A percentile compares a stretch with the other conserved stretches of the same genome.
Evolutionary conservation across 2,329 filamentous ascomycete species (phyloP).

Genomic region (Exophiala sp.): DNA sequence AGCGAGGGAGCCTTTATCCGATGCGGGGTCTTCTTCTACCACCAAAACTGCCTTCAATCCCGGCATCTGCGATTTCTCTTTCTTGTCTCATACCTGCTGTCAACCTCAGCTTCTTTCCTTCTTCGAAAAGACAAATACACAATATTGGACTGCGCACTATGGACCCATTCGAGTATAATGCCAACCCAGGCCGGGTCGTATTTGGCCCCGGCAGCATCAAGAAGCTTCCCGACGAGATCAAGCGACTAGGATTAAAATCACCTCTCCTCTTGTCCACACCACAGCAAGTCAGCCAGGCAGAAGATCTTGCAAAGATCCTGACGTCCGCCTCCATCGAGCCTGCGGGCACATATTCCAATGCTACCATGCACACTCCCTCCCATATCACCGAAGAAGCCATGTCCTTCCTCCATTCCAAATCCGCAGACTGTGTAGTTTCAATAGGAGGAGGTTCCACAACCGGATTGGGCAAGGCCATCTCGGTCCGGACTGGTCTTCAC

Average conservation of each 20-base stretch:
- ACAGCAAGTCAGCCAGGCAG: constrained; percentile 47
- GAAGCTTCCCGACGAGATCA: constrained; percentile 44
- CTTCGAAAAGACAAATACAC: neutral
- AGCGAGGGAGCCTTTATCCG: constrained; percentile 11
- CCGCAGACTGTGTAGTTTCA: constrained; percentile 56
- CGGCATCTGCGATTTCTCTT: neutral
- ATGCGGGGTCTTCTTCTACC: constrained; percentile 8
- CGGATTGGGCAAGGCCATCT: constrained; percentile 59
- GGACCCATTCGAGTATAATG: constrained; percentile 56
- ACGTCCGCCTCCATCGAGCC: constrained; percentile 36
- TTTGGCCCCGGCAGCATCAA: constrained; percentile 56
- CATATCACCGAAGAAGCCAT: constrained; percentile 57
- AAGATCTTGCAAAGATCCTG: constrained; percentile 45
- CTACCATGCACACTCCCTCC: constrained; percentile 62
- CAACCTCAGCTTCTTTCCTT: neutral
- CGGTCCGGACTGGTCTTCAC: constrained; percentile 51
- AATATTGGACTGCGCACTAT: constrained; percentile 31
- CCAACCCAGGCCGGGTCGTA: constrained; percentile 53
- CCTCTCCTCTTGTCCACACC: constrained; percentile 58
- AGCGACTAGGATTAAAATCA: constrained; percentile 45
- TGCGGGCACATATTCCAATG: constrained; percentile 54
- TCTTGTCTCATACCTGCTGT: neutral
- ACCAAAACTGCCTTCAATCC: neutral
- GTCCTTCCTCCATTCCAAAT: constrained; percentile 42
- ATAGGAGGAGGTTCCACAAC: constrained; percentile 63